phyloP scores from a whole-genome alignment of 1,284 basidiomycete species.

The Cutaneotrichosporon arboriforme region DNA sequence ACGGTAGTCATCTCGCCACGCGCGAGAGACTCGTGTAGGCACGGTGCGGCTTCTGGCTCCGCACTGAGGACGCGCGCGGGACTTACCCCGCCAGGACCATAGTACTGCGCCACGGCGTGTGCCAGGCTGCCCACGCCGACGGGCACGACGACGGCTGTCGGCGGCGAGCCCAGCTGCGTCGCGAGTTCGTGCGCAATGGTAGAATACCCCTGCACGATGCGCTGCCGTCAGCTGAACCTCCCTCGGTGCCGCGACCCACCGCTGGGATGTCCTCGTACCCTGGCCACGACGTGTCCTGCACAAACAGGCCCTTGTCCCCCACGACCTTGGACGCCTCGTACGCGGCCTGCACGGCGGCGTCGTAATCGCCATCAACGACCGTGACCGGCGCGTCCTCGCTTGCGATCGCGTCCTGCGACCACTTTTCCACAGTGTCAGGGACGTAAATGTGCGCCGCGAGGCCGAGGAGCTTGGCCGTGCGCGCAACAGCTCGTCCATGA shows the following conservation, averaged over 20 bases:
- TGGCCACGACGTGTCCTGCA: slow-evolving; percentile 17
- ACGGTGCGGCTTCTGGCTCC: slow-evolving; percentile 16
- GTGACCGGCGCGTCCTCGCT: slow-evolving; percentile 12
- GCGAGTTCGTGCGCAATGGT: slow-evolving; percentile 8
- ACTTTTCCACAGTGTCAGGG: slow-evolving; percentile 13
- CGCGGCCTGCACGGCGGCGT: slow-evolving; percentile 9
- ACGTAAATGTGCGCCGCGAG: slow-evolving; percentile 11
- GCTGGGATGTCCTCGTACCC: slow-evolving; percentile 11
- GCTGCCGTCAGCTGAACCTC: not conserved
- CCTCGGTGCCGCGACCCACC: not conserved
- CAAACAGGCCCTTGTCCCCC: slow-evolving; percentile 3
- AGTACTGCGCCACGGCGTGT: slow-evolving; percentile 13
- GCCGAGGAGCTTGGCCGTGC: slow-evolving; percentile 10
- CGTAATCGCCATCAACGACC: slow-evolving; percentile 11
- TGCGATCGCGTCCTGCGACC: slow-evolving; percentile 13
- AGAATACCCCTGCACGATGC: slow-evolving; percentile 14
- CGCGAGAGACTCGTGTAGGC: slow-evolving; percentile 8
- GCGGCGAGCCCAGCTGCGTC: not conserved
- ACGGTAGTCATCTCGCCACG: not conserved
- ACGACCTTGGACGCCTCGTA: not conserved
- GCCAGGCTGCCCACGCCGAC: slow-evolving; percentile 18
- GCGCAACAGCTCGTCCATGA: slow-evolving; percentile 17
- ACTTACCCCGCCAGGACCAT: not conserved
- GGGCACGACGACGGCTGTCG: slow-evolving; percentile 14
- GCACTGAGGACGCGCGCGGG: slow-evolving; percentile 11